These are phyloP conservation scores for Coleophoma crateriformis DNA, from an alignment of 2,329 filamentous ascomycete genomes.

Conservation along the genomic window DNA sequence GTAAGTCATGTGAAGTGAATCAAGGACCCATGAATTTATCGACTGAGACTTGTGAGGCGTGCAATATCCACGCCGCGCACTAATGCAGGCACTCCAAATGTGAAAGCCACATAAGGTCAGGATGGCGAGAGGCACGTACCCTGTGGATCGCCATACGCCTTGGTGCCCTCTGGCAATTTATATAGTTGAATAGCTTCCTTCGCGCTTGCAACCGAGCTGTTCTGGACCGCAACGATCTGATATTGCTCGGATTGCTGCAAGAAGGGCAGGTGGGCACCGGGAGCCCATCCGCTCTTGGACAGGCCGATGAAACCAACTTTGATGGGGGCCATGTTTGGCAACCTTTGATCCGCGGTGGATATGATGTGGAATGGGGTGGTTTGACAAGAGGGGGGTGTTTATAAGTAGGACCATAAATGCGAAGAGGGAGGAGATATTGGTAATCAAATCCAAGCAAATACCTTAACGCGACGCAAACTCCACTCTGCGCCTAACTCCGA, in stretches of 20 bases:
- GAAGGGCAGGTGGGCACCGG: slow-evolving; percentile 28
- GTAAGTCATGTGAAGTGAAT: neutral
- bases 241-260: slow-evolving; percentile 26
- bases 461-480: too few species aligned
- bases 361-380: too few species aligned
- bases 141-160: slow-evolving; percentile 36
- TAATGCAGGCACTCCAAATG: too few species aligned
- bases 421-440: too few species aligned
- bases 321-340: slow-evolving; percentile 12
- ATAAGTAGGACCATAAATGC: too few species aligned
- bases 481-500: too few species aligned
- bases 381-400: too few species aligned
- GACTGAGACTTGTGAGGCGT: too few species aligned
- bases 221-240: slow-evolving; percentile 43
- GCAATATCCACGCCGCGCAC: too few species aligned
- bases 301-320: slow-evolving; percentile 18
- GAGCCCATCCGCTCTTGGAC: slow-evolving; percentile 26
- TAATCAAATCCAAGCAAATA: too few species aligned
- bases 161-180: slow-evolving; percentile 29
- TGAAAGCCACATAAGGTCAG: neutral
- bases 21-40: too few species aligned
- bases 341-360: too few species aligned
- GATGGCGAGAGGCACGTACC: slow-evolving; percentile 8
- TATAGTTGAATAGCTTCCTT: slow-evolving; percentile 34
- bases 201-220: slow-evolving; percentile 37